phyloP scores from a whole-genome alignment of 176 grass and related monocot genomes.

The Juncus inflexus region DNA sequence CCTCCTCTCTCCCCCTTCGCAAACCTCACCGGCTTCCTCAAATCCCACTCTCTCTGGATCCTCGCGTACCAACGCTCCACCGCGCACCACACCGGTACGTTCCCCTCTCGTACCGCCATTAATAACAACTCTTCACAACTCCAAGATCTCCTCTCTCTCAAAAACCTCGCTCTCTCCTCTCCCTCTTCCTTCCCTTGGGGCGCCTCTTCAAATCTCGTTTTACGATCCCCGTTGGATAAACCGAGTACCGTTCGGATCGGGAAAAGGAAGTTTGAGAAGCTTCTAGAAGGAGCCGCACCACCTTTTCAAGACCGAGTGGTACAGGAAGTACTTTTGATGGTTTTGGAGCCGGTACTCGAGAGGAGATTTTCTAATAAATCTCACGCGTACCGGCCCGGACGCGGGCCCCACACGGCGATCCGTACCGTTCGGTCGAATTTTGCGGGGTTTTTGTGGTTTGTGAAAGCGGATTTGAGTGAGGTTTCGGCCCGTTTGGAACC shows the following conservation, averaged over 20 bases:
- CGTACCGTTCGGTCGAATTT: constrained; percentile 79
- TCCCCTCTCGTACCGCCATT: constrained; percentile 56
- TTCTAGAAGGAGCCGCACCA: constrained; percentile 51
- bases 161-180: constrained; percentile 37
- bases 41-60: constrained; percentile 83
- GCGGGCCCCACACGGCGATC: constrained; percentile 71
- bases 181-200: constrained; percentile 73
- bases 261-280: constrained; percentile 61
- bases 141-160: constrained; percentile 70
- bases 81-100: constrained; percentile 76
- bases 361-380: constrained; percentile 82
- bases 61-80: constrained; percentile 85
- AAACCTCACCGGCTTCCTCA: constrained; percentile 83
- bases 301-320: constrained; percentile 78
- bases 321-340: constrained; percentile 77
- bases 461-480: constrained; percentile 66
- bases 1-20: constrained; percentile 36
- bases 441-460: constrained; percentile 83
- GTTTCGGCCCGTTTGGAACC: constrained; percentile 45
- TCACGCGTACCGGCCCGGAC: constrained; percentile 73
- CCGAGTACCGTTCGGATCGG: constrained; percentile 65
- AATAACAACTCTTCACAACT: constrained; percentile 41
- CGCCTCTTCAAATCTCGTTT: constrained; percentile 61
- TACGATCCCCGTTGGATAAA: constrained; percentile 58
- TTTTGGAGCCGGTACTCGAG: constrained; percentile 86